Percentiles rank a stretch among this genome's conserved stretches.
Evolutionary conservation across 1,284 basidiomycete genomes (phyloP).

Genomic region (Inonotus obliquus): DNA sequence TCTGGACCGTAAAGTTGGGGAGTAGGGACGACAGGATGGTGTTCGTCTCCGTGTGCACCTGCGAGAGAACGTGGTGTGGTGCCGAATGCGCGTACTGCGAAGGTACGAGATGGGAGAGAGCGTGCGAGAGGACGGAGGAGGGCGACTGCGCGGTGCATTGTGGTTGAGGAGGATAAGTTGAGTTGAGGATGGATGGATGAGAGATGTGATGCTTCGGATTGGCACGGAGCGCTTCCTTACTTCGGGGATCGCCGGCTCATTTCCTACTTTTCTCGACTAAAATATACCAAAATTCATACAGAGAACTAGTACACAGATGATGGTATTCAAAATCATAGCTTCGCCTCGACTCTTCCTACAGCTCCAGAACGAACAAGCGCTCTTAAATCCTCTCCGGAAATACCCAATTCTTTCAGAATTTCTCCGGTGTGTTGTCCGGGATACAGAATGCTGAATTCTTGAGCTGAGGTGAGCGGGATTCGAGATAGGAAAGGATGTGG

Average conservation of each 20-base stretch:
- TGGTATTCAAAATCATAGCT: background rate
- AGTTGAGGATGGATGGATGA: background rate
- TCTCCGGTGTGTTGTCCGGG: constrained; percentile 51
- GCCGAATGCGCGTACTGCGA: constrained; percentile 49
- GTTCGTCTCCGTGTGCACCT: constrained; percentile 43
- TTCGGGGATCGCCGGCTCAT: constrained; percentile 5
- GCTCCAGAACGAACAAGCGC: constrained; percentile 4
- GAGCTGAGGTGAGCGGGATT: constrained; percentile 24
- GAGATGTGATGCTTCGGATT: constrained; percentile 5
- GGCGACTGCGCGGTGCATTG: constrained; percentile 39
- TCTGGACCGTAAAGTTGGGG: constrained; percentile 73
- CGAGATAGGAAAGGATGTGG: constrained; percentile 41
- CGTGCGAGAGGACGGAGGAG: constrained; percentile 30
- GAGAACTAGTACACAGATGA: background rate
- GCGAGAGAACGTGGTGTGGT: constrained; percentile 50
- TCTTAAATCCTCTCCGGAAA: constrained; percentile 3
- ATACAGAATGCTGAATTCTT: constrained; percentile 26
- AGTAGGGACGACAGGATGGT: constrained; percentile 43
- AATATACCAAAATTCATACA: background rate
- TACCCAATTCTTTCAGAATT: constrained; percentile 40
- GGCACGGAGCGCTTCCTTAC: background rate
- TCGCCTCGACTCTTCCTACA: constrained; percentile 1
- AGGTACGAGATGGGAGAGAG: constrained; percentile 33
- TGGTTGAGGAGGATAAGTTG: constrained; percentile 6
- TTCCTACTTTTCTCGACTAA: background rate